A percentile compares a stretch with the other conserved stretches of the same genome.
These are phyloP conservation scores for Penicillium samsonianum DNA, from an alignment of 495 filamentous ascomycete genomes.

Conservation along the genomic window DNA sequence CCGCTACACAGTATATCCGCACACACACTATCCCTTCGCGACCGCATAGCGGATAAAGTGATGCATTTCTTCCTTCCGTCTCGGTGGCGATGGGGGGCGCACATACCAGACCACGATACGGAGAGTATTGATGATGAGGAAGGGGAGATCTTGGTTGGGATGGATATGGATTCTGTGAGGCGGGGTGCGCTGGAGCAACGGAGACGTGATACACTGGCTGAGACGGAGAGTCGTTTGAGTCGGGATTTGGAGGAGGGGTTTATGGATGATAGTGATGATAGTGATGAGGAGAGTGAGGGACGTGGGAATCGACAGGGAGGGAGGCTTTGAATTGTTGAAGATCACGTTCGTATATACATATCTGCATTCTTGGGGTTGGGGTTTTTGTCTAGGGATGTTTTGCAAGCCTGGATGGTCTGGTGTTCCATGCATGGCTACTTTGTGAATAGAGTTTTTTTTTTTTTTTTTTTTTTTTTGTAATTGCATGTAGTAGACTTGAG, in stretches of 20 bases:
- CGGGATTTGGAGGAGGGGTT: conserved; percentile 84
- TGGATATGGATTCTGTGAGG: conserved; percentile 52
- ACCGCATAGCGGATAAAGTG: conserved; percentile 58
- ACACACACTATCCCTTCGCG: conserved; percentile 62
- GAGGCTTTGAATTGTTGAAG: conserved; percentile 7
- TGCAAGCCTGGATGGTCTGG: not conserved
- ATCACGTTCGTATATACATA: not conserved
- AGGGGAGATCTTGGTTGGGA: conserved; percentile 64
- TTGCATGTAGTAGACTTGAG: not conserved
- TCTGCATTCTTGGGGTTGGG: not conserved
- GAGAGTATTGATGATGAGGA: conserved; percentile 66
- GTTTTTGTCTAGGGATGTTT: not conserved
- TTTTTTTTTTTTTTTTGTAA: not conserved
- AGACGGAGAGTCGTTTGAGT: conserved; percentile 63
- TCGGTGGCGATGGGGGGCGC: conserved; percentile 50
- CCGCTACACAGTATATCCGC: conserved; percentile 63
- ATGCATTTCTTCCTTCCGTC: conserved; percentile 57
- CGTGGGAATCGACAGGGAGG: not conserved
- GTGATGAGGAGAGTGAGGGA: conserved; percentile 46
- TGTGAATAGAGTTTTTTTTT: not conserved
- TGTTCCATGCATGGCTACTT: not conserved
- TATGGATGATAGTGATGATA: conserved; percentile 79
- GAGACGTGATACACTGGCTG: conserved; percentile 42
- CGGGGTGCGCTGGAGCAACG: conserved; percentile 49
- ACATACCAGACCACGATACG: conserved; percentile 57